phyloP scores from a whole-genome alignment of 2,329 filamentous ascomycete species.

The Colletotrichum sidae region DNA sequence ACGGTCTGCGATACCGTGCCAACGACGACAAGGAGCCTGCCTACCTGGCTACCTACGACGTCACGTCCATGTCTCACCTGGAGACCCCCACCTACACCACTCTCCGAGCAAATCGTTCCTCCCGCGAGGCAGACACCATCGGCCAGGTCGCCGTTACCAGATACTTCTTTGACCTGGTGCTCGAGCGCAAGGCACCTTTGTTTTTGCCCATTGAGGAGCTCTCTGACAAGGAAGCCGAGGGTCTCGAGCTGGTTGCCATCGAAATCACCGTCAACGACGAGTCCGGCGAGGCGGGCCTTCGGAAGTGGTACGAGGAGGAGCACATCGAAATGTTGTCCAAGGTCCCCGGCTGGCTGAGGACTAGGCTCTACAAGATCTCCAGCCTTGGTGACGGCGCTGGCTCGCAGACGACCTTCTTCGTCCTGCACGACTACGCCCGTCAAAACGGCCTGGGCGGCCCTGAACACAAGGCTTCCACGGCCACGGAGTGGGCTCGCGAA shows the following conservation, averaged over 20 bases:
- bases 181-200: slow-evolving; percentile 63
- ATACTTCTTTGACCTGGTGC: slow-evolving; percentile 76
- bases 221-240: slow-evolving; percentile 67
- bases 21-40: slow-evolving; percentile 71
- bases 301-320: slow-evolving; percentile 80
- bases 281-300: slow-evolving; percentile 63
- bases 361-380: slow-evolving; percentile 76
- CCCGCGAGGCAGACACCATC: slow-evolving; percentile 65
- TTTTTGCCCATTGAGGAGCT: slow-evolving; percentile 72
- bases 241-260: slow-evolving; percentile 72
- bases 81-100: slow-evolving; percentile 76
- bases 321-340: slow-evolving; percentile 78
- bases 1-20: slow-evolving; percentile 83
- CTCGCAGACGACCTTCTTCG: slow-evolving; percentile 64
- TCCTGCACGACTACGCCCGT: slow-evolving; percentile 78
- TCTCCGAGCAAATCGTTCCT: slow-evolving; percentile 68
- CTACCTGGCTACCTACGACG: slow-evolving; percentile 86
- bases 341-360: slow-evolving; percentile 83
- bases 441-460: slow-evolving; percentile 74
- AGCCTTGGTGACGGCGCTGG: slow-evolving; percentile 64
- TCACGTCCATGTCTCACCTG: slow-evolving; percentile 78
- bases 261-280: slow-evolving; percentile 67
- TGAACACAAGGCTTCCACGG: slow-evolving; percentile 71
- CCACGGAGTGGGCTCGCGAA: slow-evolving; percentile 70
- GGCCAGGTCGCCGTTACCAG: slow-evolving; percentile 73